Conservation (phyloP, 345 rosid genomes). For the Barbarea vulgaris region DNA sequence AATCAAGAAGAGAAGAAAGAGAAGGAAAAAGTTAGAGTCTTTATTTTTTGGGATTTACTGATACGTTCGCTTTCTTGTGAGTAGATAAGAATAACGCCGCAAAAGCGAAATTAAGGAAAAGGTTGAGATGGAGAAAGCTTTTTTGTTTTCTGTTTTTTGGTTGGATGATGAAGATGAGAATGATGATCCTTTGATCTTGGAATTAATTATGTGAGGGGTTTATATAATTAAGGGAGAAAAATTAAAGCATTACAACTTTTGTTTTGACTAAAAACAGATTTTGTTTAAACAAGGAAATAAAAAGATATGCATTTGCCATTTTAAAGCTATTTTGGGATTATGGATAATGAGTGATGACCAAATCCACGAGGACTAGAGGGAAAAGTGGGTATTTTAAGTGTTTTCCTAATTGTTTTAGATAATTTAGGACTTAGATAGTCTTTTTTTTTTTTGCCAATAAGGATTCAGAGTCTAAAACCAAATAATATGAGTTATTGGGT, state of each 20-base stretch:
- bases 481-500: not conserved
- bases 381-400: not conserved
- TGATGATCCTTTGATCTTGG: slow-evolving; percentile 20
- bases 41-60: slow-evolving; percentile 1
- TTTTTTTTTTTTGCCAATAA: not conserved
- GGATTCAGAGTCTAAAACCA: not conserved
- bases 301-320: slow-evolving; percentile 16
- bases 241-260: slow-evolving; percentile 16
- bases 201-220: slow-evolving; percentile 27
- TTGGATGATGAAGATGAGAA: not conserved
- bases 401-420: slow-evolving; percentile 6
- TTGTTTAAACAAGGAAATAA: slow-evolving; percentile 9
- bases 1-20: slow-evolving; percentile 38
- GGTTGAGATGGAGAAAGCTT: slow-evolving; percentile 1
- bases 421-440: not conserved
- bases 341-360: slow-evolving; percentile 39
- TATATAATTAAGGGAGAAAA: slow-evolving; percentile 13
- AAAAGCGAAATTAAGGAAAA: slow-evolving; percentile 18
- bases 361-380: slow-evolving; percentile 35
- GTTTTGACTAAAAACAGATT: slow-evolving; percentile 29
- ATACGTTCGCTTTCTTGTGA: slow-evolving; percentile 16
- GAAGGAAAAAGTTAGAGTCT: not conserved
- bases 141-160: not conserved
- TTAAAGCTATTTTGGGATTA: slow-evolving; percentile 33
- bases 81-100: slow-evolving; percentile 40